Conservation (phyloP, 2,329 filamentous ascomycete species). For the Geosmithia flava region DNA sequence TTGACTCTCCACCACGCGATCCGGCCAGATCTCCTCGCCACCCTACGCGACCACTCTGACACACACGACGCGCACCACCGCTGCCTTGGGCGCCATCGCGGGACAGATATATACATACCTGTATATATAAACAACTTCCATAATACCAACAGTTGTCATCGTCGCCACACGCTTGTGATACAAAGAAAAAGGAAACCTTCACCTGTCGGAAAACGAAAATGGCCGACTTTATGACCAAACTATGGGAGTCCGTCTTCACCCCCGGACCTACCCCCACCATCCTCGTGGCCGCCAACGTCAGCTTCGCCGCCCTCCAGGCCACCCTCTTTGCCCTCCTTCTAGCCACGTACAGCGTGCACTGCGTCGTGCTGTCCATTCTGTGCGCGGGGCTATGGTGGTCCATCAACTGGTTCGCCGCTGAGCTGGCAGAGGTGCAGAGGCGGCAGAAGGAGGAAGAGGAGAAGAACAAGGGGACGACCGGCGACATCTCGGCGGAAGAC, state of each 20-base stretch:
- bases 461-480: slow-evolving; percentile 16
- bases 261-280: slow-evolving; percentile 82
- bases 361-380: slow-evolving; percentile 67
- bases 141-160: neutral
- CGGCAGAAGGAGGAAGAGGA: slow-evolving; percentile 25
- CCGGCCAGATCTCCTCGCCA: neutral
- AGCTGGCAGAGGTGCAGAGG: slow-evolving; percentile 31
- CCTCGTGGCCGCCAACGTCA: slow-evolving; percentile 77
- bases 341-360: slow-evolving; percentile 81
- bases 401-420: slow-evolving; percentile 92
- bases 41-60: neutral
- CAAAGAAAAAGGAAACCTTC: neutral
- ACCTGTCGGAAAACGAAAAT: slow-evolving; percentile 19
- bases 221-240: slow-evolving; percentile 55
- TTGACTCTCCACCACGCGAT: neutral
- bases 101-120: too few species aligned
- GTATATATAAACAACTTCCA: neutral
- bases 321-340: slow-evolving; percentile 65
- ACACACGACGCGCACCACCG: neutral
- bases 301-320: slow-evolving; percentile 75
- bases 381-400: slow-evolving; percentile 79
- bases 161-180: too few species aligned
- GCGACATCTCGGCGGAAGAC: slow-evolving; percentile 14
- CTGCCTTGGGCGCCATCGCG: neutral
- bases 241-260: slow-evolving; percentile 89